phyloP scores from a whole-genome alignment of 495 filamentous ascomycete species.

The Podospora conica region DNA sequence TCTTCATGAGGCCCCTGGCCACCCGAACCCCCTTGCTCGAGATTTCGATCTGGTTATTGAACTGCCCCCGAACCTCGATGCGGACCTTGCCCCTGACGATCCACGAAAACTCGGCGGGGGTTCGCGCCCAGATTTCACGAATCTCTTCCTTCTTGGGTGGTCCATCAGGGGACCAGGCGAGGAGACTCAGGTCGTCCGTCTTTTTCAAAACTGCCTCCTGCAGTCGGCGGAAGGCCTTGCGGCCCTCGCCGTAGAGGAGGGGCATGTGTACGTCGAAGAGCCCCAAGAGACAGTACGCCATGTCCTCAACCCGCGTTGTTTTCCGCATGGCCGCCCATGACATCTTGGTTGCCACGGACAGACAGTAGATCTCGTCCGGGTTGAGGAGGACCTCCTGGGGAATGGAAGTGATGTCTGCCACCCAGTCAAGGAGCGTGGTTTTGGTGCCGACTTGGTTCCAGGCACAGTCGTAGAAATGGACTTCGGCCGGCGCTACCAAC shows the following conservation, averaged over 20 bases:
- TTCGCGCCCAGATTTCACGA: slow-evolving; percentile 1
- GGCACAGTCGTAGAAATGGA: slow-evolving; percentile 2
- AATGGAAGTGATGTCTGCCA: neutral
- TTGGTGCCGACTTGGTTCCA: slow-evolving; percentile 1
- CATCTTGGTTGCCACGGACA: slow-evolving; percentile 9
- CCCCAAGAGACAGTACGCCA: slow-evolving; percentile 18
- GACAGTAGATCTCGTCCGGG: slow-evolving; percentile 1
- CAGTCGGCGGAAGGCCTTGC: slow-evolving; percentile 16
- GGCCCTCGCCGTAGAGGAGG: slow-evolving; percentile 16
- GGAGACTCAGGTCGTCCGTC: neutral
- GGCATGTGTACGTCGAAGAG: slow-evolving; percentile 18
- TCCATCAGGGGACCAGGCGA: neutral
- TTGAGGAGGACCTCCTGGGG: neutral
- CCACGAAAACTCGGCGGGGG: neutral
- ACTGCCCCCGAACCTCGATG: neutral
- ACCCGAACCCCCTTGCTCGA: slow-evolving; percentile 1
- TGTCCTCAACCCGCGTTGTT: slow-evolving; percentile 17
- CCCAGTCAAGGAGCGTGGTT: neutral
- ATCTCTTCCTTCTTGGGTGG: neutral
- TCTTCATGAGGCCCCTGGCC: neutral
- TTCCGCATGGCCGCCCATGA: slow-evolving; percentile 13
- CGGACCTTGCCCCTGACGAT: neutral
- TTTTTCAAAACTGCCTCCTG: slow-evolving; percentile 17
- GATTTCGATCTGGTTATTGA: neutral
- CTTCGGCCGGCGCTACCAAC: neutral